Evolutionary conservation across 768 basidiomycete genomes (phyloP).

Genomic region (Auriculariales sp.): DNA sequence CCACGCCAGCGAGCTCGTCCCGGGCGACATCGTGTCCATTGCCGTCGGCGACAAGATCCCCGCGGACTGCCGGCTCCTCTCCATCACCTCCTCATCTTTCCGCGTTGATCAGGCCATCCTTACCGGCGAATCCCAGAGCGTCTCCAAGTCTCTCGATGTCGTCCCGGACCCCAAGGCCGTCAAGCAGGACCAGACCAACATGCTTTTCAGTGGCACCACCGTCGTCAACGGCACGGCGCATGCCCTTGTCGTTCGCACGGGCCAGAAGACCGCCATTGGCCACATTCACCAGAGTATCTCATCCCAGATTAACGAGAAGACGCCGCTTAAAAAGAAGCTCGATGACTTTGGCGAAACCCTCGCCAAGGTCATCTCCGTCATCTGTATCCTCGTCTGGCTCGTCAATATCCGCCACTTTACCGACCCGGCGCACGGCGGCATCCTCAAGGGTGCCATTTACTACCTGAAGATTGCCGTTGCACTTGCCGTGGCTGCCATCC

Average conservation of each 20-base stretch:
- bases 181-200: conserved; percentile 97
- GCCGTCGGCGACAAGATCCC: conserved; percentile 93
- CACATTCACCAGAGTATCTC: conserved; percentile 96
- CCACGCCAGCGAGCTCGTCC: conserved; percentile 81
- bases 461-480: conserved; percentile 99
- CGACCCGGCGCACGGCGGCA: conserved; percentile 87
- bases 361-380: conserved; percentile 94
- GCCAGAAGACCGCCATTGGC: conserved; percentile 80
- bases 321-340: conserved; percentile 89
- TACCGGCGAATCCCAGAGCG: conserved; percentile 85
- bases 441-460: conserved; percentile 86
- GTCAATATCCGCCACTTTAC: conserved; percentile 94
- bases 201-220: conserved; percentile 90
- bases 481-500: conserved; percentile 96
- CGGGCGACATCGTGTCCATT: conserved; percentile 83
- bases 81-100: conserved; percentile 86
- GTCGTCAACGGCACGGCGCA: conserved; percentile 85
- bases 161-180: conserved; percentile 70
- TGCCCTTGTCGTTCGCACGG: conserved; percentile 81
- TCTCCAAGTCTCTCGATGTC: conserved; percentile 58
- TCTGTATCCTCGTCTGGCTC: conserved; percentile 95
- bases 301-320: conserved; percentile 87
- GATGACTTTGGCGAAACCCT: conserved; percentile 98
- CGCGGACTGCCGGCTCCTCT: conserved; percentile 82
- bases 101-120: conserved; percentile 92